A percentile compares a stretch with the other conserved stretches of the same genome.
Conservation (phyloP, 192 early-diverging fungal species). For the Linderina pennispora region DNA sequence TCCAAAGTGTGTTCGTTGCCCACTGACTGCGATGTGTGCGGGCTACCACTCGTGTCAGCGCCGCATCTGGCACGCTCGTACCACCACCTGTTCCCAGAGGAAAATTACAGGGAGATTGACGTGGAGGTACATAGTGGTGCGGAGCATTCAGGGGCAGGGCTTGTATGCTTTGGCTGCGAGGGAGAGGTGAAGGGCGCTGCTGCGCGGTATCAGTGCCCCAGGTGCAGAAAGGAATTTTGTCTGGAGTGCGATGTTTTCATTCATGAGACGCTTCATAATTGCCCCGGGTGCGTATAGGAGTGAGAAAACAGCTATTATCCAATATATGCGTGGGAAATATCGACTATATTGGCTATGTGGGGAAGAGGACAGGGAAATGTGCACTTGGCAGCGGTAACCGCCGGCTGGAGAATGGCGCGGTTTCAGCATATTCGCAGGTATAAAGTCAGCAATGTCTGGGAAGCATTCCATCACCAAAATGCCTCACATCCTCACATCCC, state of each 20-base stretch:
- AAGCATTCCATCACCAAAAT: too few relatives aligned
- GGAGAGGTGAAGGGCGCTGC: conserved; percentile 11
- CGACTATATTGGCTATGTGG: too few relatives aligned
- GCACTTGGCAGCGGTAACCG: not conserved
- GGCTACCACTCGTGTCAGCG: conserved; percentile 78
- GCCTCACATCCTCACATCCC: too few relatives aligned
- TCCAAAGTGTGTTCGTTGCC: conserved; percentile 84
- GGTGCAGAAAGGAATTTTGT: conserved; percentile 76
- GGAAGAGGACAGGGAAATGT: not conserved
- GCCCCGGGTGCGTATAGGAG: conserved; percentile 59
- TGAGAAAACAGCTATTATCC: not conserved
- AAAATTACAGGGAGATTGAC: conserved; percentile 65
- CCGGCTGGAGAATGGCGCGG: too few relatives aligned
- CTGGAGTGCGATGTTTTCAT: conserved; percentile 89
- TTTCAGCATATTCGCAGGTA: too few relatives aligned
- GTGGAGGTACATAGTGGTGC: not conserved
- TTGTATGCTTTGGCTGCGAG: conserved; percentile 44
- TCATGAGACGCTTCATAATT: conserved; percentile 90
- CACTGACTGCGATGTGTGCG: conserved; percentile 88
- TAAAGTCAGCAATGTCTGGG: too few relatives aligned
- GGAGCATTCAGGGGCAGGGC: conserved; percentile 39
- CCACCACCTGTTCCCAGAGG: conserved; percentile 91
- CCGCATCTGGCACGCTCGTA: conserved; percentile 90
- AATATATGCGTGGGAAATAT: not conserved
- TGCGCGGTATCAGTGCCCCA: conserved; percentile 62